Conservation (phyloP, 2,329 filamentous ascomycete species). For the Lecanoromycetidae sp. region DNA sequence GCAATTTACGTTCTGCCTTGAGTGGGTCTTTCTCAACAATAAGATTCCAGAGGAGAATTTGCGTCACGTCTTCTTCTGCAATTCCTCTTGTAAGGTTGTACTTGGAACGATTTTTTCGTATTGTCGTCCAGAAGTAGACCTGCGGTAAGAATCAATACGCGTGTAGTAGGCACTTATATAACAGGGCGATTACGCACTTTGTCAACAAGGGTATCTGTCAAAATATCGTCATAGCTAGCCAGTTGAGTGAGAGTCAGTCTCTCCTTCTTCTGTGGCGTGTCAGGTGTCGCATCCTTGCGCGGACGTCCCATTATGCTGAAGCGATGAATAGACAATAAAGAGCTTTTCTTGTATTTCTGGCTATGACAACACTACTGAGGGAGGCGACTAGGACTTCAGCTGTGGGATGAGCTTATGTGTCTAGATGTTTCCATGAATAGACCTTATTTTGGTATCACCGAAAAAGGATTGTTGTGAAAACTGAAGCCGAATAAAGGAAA, state of each 20-base stretch:
- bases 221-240: constrained; percentile 85
- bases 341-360: neutral
- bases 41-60: constrained; percentile 51
- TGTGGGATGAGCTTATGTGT: neutral
- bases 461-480: constrained; percentile 10
- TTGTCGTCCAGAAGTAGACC: constrained; percentile 93
- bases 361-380: neutral
- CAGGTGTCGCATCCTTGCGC: constrained; percentile 9
- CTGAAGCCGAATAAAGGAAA: neutral
- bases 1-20: constrained; percentile 58
- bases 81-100: constrained; percentile 77
- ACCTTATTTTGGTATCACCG: neutral
- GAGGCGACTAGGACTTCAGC: neutral
- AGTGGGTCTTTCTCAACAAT: constrained; percentile 61
- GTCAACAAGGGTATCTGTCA: constrained; percentile 90
- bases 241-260: constrained; percentile 76
- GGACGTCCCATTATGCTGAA: constrained; percentile 8
- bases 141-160: constrained; percentile 28
- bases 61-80: constrained; percentile 49
- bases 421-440: constrained; percentile 1
- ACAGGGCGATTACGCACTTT: constrained; percentile 51
- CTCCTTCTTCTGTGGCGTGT: constrained; percentile 13
- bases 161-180: constrained; percentile 5
- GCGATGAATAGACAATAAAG: neutral
- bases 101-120: constrained; percentile 82